phyloP scores from a whole-genome alignment of 2,329 filamentous ascomycete genomes.

The Ascochyta clinopodiicola region DNA sequence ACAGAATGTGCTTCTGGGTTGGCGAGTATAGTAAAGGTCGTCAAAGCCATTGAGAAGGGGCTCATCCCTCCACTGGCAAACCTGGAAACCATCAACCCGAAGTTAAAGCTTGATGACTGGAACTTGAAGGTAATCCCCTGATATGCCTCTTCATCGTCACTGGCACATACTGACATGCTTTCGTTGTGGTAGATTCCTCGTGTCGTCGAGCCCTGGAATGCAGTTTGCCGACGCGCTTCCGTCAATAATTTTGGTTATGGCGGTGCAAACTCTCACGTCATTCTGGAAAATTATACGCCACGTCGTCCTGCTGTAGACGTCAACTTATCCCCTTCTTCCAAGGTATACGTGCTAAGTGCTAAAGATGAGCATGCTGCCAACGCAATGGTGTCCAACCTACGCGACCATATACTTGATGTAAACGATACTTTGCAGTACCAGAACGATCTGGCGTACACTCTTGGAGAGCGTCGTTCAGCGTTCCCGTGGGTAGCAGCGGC shows the following conservation, averaged over 20 bases:
- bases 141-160: neutral
- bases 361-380: no score
- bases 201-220: neutral
- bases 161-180: neutral
- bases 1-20: conserved; percentile 33
- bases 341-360: no score
- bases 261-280: conserved; percentile 20
- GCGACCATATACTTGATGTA: neutral
- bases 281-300: conserved; percentile 7
- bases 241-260: conserved; percentile 25
- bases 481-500: conserved; percentile 4
- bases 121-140: neutral
- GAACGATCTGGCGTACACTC: conserved; percentile 17
- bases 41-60: conserved; percentile 29
- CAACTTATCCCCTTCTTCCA: no score
- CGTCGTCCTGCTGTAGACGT: neutral
- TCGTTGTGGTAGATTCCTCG: neutral
- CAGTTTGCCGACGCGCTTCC: neutral
- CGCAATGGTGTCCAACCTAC: neutral
- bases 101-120: conserved; percentile 10
- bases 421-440: neutral
- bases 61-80: conserved; percentile 31
- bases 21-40: conserved; percentile 35
- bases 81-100: conserved; percentile 23
- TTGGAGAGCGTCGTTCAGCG: conserved; percentile 9